phyloP scores from a whole-genome alignment of 257 asterid species.

The Mentha longifolia region DNA sequence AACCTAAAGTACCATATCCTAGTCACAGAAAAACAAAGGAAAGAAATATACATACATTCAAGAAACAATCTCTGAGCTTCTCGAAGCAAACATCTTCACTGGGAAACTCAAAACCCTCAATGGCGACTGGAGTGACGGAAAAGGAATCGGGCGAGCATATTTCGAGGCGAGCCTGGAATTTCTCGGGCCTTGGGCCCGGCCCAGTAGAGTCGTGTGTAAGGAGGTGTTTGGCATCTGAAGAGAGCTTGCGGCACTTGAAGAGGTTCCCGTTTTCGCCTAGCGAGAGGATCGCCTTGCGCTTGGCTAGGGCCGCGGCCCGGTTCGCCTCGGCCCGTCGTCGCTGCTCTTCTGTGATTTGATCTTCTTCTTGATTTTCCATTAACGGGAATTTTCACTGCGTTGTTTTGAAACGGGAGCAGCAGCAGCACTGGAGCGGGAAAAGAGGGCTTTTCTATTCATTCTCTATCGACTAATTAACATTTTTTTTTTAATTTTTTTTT shows the following conservation, averaged over 20 bases:
- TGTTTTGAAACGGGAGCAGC: constrained; percentile 13
- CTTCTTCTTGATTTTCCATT: constrained; percentile 41
- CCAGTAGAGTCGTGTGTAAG: constrained; percentile 14
- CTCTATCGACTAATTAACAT: too few relatives aligned
- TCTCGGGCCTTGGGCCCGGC: constrained; percentile 41
- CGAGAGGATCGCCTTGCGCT: constrained; percentile 66
- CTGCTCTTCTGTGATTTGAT: constrained; percentile 79
- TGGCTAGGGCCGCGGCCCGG: constrained; percentile 86
- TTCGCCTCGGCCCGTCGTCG: constrained; percentile 76
- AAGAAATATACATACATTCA: constrained; percentile 44
- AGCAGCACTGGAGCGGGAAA: constrained; percentile 22
- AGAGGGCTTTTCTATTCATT: background rate
- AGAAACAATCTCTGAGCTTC: constrained; percentile 57
- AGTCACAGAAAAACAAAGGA: too few relatives aligned
- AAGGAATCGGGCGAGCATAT: constrained; percentile 88
- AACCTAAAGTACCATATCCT: background rate
- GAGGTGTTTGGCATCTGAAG: constrained; percentile 37
- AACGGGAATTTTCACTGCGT: background rate
- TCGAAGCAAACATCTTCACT: constrained; percentile 65
- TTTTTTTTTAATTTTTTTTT: too few relatives aligned
- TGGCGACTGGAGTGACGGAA: constrained; percentile 60
- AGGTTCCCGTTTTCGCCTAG: constrained; percentile 44
- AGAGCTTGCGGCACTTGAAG: constrained; percentile 72
- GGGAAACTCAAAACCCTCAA: constrained; percentile 62
- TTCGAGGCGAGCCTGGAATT: constrained; percentile 66